Conservation (phyloP, 116 monocot genomes). For the Dioscorea cayenensis region DNA sequence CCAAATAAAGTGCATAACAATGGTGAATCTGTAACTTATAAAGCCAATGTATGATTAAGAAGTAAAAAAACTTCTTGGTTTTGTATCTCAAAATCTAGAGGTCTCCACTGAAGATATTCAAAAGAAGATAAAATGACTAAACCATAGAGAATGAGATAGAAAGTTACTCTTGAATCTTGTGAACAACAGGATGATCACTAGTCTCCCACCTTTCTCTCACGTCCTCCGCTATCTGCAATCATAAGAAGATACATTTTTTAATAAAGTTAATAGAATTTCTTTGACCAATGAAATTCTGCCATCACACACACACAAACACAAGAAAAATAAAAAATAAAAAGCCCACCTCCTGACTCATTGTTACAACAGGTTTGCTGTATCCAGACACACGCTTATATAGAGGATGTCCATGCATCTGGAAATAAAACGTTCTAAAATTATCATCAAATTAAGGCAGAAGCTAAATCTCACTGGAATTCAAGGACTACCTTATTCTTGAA, state of each 20-base stretch:
- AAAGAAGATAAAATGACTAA: not conserved
- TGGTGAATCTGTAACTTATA: too few species aligned
- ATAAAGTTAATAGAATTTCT: not conserved
- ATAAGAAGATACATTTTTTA: not conserved
- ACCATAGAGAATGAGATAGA: constrained; percentile 1
- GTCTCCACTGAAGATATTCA: not conserved
- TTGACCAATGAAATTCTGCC: not conserved
- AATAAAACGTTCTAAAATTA: not conserved
- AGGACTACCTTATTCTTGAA: constrained; percentile 83
- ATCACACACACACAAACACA: not conserved
- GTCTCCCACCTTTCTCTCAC: constrained; percentile 86
- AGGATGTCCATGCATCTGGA: constrained; percentile 83
- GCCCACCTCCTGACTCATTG: constrained; percentile 85
- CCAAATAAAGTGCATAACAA: too few species aligned
- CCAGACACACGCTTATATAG: constrained; percentile 64
- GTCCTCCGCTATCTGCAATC: constrained; percentile 68
- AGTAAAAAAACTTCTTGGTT: too few species aligned
- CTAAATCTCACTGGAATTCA: not conserved
- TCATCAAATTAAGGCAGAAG: not conserved
- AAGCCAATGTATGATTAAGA: too few species aligned
- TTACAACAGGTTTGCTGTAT: constrained; percentile 80
- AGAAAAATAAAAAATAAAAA: not conserved
- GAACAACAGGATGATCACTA: constrained; percentile 92
- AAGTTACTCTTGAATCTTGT: constrained; percentile 93
- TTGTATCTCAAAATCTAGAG: too few species aligned